Conservation (phyloP, 495 filamentous ascomycete species). For the Hypoxylon subgilvum region DNA sequence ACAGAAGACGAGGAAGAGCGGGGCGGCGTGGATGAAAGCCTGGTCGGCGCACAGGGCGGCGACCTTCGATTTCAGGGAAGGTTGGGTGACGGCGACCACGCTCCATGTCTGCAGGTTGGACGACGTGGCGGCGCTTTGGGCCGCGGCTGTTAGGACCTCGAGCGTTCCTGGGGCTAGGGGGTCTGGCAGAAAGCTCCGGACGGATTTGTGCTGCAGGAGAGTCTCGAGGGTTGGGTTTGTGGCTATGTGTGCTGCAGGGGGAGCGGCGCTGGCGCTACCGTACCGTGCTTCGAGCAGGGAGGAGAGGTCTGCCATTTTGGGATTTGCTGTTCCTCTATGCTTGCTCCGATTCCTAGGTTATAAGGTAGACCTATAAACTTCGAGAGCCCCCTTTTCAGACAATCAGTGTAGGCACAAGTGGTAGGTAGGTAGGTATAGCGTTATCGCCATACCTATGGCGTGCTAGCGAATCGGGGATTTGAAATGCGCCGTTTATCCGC, state of each 20-base stretch:
- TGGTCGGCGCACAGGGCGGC: constrained; percentile 61
- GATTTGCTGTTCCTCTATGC: neutral
- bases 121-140: constrained; percentile 60
- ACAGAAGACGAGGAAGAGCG: constrained; percentile 65
- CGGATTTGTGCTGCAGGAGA: constrained; percentile 30
- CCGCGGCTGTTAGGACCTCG: constrained; percentile 64
- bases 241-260: neutral
- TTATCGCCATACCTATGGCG: constrained; percentile 8
- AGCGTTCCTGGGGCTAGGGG: constrained; percentile 55
- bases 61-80: constrained; percentile 55
- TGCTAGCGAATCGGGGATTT: constrained; percentile 16
- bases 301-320: constrained; percentile 21
- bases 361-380: neutral
- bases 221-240: constrained; percentile 25
- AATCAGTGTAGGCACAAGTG: constrained; percentile 1
- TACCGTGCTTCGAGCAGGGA: constrained; percentile 32
- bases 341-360: neutral
- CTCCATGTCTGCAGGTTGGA: constrained; percentile 65
- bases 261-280: constrained; percentile 9
- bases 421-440: neutral
- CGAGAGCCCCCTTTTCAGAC: neutral
- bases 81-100: constrained; percentile 64
- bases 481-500: constrained; percentile 17
- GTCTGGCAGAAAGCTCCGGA: constrained; percentile 26
- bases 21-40: constrained; percentile 57